Conservation (phyloP, 148 eudicot genomes). For the Fallopia convolvulus region DNA sequence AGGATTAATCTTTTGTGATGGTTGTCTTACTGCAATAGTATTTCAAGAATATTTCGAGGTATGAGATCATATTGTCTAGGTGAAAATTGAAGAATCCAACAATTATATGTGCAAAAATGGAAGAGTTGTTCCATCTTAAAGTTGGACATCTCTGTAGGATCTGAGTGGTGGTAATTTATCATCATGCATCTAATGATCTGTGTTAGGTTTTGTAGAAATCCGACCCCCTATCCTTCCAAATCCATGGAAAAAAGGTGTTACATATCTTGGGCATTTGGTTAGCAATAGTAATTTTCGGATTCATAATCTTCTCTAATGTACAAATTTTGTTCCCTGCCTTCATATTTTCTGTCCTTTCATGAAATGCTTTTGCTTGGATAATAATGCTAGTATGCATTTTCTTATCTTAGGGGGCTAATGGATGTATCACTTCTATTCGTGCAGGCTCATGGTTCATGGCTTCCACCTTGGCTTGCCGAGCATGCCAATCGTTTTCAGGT, state of each 20-base stretch:
- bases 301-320: not conserved
- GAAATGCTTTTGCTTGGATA: not conserved
- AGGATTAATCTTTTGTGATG: not conserved
- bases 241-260: not conserved
- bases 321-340: not conserved
- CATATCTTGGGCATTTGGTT: not conserved
- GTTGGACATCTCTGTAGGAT: not conserved
- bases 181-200: not conserved
- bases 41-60: not conserved
- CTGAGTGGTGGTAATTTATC: not conserved
- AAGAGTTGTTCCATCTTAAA: not conserved
- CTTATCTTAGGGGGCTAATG: constrained; percentile 14
- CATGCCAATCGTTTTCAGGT: constrained; percentile 46
- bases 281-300: not conserved
- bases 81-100: not conserved
- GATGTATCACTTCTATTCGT: constrained; percentile 6
- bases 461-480: constrained; percentile 86
- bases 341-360: not conserved
- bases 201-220: not conserved
- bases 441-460: constrained; percentile 90
- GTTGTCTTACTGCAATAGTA: not conserved
- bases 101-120: not conserved
- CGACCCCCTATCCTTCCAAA: not conserved
- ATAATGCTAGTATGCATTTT: not conserved
- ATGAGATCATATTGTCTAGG: not conserved